Percentiles rank a stretch among this genome's conserved stretches.
Conservation (phyloP, 1,284 basidiomycete genomes). For the Puccinia triticina region DNA sequence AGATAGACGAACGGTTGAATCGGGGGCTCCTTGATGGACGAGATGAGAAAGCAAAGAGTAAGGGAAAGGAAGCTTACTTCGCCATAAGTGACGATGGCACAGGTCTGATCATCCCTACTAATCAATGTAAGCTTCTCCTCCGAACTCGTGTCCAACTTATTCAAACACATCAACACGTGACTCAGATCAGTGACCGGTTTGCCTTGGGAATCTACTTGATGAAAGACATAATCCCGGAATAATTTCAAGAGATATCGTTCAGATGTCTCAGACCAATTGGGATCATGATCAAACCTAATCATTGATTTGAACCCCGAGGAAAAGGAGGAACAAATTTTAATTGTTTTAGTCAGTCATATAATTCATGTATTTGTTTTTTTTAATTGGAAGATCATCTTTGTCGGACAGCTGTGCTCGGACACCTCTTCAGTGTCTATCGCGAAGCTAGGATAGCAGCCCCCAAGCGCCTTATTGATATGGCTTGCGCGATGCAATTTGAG, state of each 20-base stretch:
- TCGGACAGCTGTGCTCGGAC: too few species aligned
- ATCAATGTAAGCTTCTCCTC: conserved; percentile 95
- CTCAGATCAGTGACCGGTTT: conserved; percentile 85
- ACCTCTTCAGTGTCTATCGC: too few species aligned
- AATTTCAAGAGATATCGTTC: conserved; percentile 97
- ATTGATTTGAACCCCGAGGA: conserved; percentile 55
- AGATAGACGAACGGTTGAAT: background rate
- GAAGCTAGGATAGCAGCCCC: too few species aligned
- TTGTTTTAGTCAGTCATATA: too few species aligned
- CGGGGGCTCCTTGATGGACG: too few species aligned
- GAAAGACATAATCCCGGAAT: conserved; percentile 98
- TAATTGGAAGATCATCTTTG: too few species aligned
- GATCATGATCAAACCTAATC: conserved; percentile 83
- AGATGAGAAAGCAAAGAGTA: background rate
- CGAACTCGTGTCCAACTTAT: conserved; percentile 82
- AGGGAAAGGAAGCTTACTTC: conserved; percentile 63
- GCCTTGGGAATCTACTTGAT: conserved; percentile 88
- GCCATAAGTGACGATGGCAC: conserved; percentile 90
- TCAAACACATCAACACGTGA: conserved; percentile 70
- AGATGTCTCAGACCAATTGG: conserved; percentile 96
- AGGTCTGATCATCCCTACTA: conserved; percentile 90
- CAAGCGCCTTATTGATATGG: too few species aligned
- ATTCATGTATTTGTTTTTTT: too few species aligned
- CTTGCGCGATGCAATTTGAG: too few species aligned
- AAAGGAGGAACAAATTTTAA: too few species aligned